A percentile compares a stretch with the other conserved stretches of the same genome.
These are phyloP conservation scores for Hordeum vulgare DNA, from an alignment of 176 grass and related monocot species.

Conservation along the genomic window DNA sequence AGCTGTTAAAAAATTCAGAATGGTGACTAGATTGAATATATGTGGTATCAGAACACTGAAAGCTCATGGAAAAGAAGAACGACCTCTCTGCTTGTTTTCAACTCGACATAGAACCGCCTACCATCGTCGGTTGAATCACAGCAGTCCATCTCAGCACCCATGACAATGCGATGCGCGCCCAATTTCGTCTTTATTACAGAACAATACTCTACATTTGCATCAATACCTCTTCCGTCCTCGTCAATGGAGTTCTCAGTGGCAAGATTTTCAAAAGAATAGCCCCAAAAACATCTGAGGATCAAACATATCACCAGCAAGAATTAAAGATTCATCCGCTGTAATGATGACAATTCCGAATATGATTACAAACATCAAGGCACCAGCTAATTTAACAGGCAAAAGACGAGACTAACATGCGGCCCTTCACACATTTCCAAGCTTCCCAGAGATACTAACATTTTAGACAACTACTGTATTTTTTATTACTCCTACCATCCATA, in stretches of 20 bases:
- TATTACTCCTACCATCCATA: too few relatives aligned
- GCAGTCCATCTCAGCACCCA: conserved; percentile 99
- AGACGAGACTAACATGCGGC: not conserved
- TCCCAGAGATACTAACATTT: conserved; percentile 7
- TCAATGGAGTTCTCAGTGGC: conserved; percentile 85
- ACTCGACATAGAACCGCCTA: conserved; percentile 85
- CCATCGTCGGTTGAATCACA: conserved; percentile 95
- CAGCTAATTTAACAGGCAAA: not conserved
- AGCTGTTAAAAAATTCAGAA: conserved; percentile 56
- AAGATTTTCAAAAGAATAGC: conserved; percentile 97
- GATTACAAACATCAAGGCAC: conserved; percentile 17
- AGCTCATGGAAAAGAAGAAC: conserved; percentile 6
- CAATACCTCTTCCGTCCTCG: conserved; percentile 73
- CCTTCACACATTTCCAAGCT: not conserved
- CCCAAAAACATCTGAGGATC: conserved; percentile 84
- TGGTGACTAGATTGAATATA: conserved; percentile 13
- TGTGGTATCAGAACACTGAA: conserved; percentile 12
- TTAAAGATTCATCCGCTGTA: not conserved
- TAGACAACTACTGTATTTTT: not conserved
- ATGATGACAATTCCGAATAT: not conserved
- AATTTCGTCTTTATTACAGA: conserved; percentile 96
- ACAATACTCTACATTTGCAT: conserved; percentile 97
- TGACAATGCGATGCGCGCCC: conserved; percentile 95
- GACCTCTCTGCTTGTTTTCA: conserved; percentile 99
- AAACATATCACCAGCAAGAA: not conserved